These are phyloP conservation scores for Yamadazyma mexicana DNA, from an alignment of 1,139 yeast species.

Conservation along the genomic window DNA sequence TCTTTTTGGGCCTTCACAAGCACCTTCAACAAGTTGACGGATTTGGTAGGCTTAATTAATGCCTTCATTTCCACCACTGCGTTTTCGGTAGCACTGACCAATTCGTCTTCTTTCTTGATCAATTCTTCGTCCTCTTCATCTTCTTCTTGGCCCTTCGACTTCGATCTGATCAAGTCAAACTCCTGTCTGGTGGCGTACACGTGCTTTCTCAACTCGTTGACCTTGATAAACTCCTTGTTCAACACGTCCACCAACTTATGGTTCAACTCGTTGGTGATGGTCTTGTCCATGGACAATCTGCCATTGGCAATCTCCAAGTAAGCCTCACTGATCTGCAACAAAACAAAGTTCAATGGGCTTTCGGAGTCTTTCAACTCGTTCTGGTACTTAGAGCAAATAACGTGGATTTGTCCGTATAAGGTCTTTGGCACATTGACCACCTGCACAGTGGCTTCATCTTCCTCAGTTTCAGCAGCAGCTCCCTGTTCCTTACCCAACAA, in stretches of 20 bases:
- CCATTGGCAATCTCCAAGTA: slow-evolving; percentile 62
- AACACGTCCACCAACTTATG: slow-evolving; percentile 50
- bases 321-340: slow-evolving; percentile 55
- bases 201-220: slow-evolving; percentile 58
- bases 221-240: slow-evolving; percentile 59
- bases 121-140: slow-evolving; percentile 52
- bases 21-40: slow-evolving; percentile 59
- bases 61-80: slow-evolving; percentile 80
- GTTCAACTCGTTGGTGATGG: slow-evolving; percentile 58
- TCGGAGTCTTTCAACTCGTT: slow-evolving; percentile 43
- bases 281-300: slow-evolving; percentile 65
- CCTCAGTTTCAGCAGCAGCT: slow-evolving; percentile 12
- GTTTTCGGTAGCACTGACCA: slow-evolving; percentile 70
- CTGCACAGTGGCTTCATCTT: slow-evolving; percentile 25
- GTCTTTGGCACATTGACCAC: slow-evolving; percentile 44
- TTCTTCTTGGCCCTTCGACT: slow-evolving; percentile 36
- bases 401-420: slow-evolving; percentile 44
- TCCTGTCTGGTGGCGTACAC: slow-evolving; percentile 70
- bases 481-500: slow-evolving; percentile 33
- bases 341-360: slow-evolving; percentile 52
- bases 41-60: slow-evolving; percentile 65
- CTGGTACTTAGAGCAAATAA: slow-evolving; percentile 34
- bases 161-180: slow-evolving; percentile 64
- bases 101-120: slow-evolving; percentile 71
- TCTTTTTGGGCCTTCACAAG: slow-evolving; percentile 68